Evolutionary conservation across 441 rosid genomes (phyloP), one percentile per base, ranked within the genome.

Genomic region (Mallotus japonicus): DNA sequence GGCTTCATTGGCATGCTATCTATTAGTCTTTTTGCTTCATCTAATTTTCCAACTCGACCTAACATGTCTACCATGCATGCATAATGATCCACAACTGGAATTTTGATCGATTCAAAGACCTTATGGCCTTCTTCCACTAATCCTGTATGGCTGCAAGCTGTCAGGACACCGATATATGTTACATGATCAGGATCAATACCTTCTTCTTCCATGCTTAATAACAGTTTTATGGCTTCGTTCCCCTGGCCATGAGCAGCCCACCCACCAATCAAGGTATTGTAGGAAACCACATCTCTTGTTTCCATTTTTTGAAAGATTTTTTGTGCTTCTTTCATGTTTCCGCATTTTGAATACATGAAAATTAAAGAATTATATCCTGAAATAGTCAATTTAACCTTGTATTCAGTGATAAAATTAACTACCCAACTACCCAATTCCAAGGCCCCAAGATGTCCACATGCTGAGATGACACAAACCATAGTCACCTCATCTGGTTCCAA

Each of bases 261-360:
- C 40, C 90, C 94, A 73, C 89, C 81, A 17, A 89, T 86, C 86
- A 87, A 85, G n/a, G 92, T 85, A 72, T 87, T 89, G 87, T 88
- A 89, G 16, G 92, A 78, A 74, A 89, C 81, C 19, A 89, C 87
- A 77, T 87, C 86, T 77, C 78, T 87, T 4, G 47, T 46, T 67
- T 80, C 81, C 81, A 83, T 85, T 65, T 83, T 83, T 28, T 80
- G 77, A 15, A 89, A 87, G 73, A 87, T 74, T 34, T 59, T 78
- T 50, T 69, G 81, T 8, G 89, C 87, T 62, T 86, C 84, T 44
- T 24, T 65, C 74, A 89, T 77, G 11, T 78, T 83, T 2, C 91
- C 91, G 47, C 90, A 89, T 76, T 86, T 83, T 0, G 93, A 78
- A 73, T 87, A 85, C 91, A 87, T 86, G 64, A 88, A 85, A 70